Percentiles rank a stretch among this genome's conserved stretches.
These are phyloP conservation scores for Magnaporthiopsis incrustans DNA, from an alignment of 2,329 filamentous ascomycete genomes.

Conservation along the genomic window DNA sequence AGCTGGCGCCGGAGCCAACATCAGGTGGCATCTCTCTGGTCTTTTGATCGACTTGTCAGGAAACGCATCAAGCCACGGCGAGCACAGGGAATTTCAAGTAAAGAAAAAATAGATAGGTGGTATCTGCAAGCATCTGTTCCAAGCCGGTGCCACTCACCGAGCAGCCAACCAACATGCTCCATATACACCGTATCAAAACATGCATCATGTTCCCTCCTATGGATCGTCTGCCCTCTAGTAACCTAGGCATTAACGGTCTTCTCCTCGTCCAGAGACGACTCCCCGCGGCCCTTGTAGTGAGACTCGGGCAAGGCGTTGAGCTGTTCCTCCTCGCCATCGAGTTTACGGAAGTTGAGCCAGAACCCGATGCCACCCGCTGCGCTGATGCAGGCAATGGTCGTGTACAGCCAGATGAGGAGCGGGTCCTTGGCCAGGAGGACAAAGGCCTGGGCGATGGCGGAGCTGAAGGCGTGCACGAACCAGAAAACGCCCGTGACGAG, in stretches of 20 bases:
- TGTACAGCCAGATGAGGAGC: conserved; percentile 68
- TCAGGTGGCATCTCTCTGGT: not conserved
- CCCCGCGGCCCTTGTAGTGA: conserved; percentile 6
- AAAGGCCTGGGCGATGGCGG: conserved; percentile 57
- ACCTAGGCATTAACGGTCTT: not conserved
- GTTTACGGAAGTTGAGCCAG: conserved; percentile 52
- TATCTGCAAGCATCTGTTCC: not conserved
- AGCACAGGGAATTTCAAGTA: not conserved
- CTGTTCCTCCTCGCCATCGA: conserved; percentile 55
- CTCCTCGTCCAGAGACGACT: conserved; percentile 1
- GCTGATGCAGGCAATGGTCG: conserved; percentile 55
- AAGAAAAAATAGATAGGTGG: not conserved
- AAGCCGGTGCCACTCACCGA: not conserved
- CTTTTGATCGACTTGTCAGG: not conserved
- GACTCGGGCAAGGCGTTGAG: conserved; percentile 43
- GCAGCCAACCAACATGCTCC: not conserved
- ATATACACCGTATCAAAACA: not conserved
- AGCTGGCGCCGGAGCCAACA: not conserved
- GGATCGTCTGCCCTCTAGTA: not conserved
- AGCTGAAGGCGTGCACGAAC: conserved; percentile 14
- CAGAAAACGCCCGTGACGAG: conserved; percentile 51
- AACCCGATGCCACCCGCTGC: conserved; percentile 55
- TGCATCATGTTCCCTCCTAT: not conserved
- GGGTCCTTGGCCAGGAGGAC: conserved; percentile 40
- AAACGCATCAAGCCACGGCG: not conserved